Base-by-base conservation (phyloP, 176 grass and related monocot species). In the Eleusine indica region DNA sequence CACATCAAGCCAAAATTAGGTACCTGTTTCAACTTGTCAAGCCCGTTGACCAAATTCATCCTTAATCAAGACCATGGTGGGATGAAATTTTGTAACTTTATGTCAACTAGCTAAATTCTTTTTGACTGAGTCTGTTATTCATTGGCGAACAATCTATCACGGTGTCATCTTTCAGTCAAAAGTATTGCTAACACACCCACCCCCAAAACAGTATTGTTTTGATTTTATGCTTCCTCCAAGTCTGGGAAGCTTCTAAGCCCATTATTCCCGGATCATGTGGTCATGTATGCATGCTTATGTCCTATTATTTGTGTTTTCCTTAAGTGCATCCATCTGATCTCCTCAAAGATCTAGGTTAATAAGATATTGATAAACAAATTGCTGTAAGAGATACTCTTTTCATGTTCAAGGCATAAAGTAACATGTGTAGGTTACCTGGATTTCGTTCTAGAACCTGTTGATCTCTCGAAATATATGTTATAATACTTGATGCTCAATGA, bases 31-130 rank as follows among this genome's bases (percentile, higher is more conserved):
- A 77, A n/a, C 79, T 82, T 40, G 47, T 48, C 32, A 47, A 58
- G 21, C 39, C 32, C 82, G 60, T 86, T 78, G 58, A 82, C 60
- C 0, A 2, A 74, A 28, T 72, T 47, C 1, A 66, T 11, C 28
- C 29, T 81, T 48, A 10, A 62, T 80, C 68, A 81, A 41, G 61
- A 35, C 7, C 37, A 15, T 4, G 6, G 19, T 76, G 19, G 71
- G 37, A 58, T 82, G 68, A 49, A 66, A 11, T 72, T 73, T 58
- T 9, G 21, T 63, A 49, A 2, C 37, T 74, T 17, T 68, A 67
- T 90, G 79, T 41, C 66, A 49, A 48, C 25, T 60, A 71, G 41
- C n/a, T 22, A 32, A 61, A 41, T 86, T 86, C 49, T 39, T 78
- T 44, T 83, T 40, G 67, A 41, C 51, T 3, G 48, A 78, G 14